phyloP scores from a whole-genome alignment of 495 filamentous ascomycete species.

The Aspergillus cristatus region DNA sequence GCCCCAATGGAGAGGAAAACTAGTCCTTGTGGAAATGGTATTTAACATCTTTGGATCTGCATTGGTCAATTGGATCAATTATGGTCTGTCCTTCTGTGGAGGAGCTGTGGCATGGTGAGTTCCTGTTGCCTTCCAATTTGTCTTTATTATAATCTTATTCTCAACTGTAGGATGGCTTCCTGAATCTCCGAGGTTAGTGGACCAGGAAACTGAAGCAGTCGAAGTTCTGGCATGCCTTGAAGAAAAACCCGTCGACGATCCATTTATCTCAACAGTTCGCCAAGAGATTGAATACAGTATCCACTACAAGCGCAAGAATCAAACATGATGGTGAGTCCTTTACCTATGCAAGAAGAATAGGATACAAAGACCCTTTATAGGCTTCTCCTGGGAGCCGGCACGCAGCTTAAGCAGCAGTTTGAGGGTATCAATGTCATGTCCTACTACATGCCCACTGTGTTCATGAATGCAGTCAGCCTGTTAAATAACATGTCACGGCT shows the following conservation, averaged over 20 bases:
- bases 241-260: slow-evolving; percentile 33
- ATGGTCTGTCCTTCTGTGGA: slow-evolving; percentile 39
- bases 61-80: slow-evolving; percentile 48
- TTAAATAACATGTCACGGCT: slow-evolving; percentile 37
- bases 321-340: slow-evolving; percentile 38
- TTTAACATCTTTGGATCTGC: slow-evolving; percentile 52
- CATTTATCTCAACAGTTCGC: slow-evolving; percentile 34
- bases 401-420: slow-evolving; percentile 47
- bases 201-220: slow-evolving; percentile 32
- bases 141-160: slow-evolving; percentile 43
- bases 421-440: slow-evolving; percentile 40
- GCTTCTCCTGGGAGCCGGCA: slow-evolving; percentile 41
- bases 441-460: slow-evolving; percentile 42
- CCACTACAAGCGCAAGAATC: slow-evolving; percentile 39
- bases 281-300: slow-evolving; percentile 41
- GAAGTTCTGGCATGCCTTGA: slow-evolving; percentile 43
- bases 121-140: slow-evolving; percentile 43
- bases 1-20: slow-evolving; percentile 47
- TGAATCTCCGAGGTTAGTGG: slow-evolving; percentile 40
- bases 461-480: slow-evolving; percentile 42
- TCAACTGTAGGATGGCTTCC: slow-evolving; percentile 45
- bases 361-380: slow-evolving; percentile 39
- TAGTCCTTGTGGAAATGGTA: slow-evolving; percentile 52
- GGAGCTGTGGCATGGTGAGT: slow-evolving; percentile 42
- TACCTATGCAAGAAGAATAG: slow-evolving; percentile 28